Evolutionary conservation across 2,329 filamentous ascomycete genomes (phyloP).

Genomic region (Tolypocladium inflatum): DNA sequence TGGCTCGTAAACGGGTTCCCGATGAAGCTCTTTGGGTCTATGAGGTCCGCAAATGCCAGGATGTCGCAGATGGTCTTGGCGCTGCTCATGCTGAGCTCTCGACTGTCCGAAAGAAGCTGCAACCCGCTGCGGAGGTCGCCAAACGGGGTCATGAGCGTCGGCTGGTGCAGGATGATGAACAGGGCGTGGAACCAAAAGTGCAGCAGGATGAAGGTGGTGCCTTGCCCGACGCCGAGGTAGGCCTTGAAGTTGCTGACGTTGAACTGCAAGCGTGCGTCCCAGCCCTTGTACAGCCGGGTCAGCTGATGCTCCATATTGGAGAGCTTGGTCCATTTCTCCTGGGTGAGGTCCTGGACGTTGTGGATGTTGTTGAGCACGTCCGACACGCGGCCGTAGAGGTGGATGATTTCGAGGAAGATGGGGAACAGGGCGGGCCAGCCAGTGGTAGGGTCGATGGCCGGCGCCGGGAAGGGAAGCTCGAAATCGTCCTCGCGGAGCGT

Average conservation of each 20-base stretch:
- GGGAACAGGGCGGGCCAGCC: conserved; percentile 73
- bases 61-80: conserved; percentile 91
- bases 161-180: conserved; percentile 77
- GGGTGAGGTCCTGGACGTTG: conserved; percentile 62
- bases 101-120: conserved; percentile 69
- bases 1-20: conserved; percentile 86
- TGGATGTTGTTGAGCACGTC: conserved; percentile 78
- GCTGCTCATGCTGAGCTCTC: conserved; percentile 75
- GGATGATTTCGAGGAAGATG: conserved; percentile 71
- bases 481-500: conserved; percentile 80
- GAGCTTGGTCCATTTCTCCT: conserved; percentile 62
- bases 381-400: conserved; percentile 75
- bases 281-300: conserved; percentile 60
- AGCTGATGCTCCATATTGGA: conserved; percentile 73
- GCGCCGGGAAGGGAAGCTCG: conserved; percentile 60
- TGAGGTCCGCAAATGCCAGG: conserved; percentile 73
- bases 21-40: conserved; percentile 76
- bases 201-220: conserved; percentile 76
- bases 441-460: conserved; percentile 41
- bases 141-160: conserved; percentile 72
- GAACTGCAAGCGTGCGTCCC: conserved; percentile 69
- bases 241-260: conserved; percentile 80
- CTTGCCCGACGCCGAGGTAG: conserved; percentile 71
- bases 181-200: conserved; percentile 87
- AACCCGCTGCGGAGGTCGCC: conserved; percentile 48